Evolutionary conservation across 106 monocot species (phyloP).

Genomic region (Dactylorhiza incarnata): DNA sequence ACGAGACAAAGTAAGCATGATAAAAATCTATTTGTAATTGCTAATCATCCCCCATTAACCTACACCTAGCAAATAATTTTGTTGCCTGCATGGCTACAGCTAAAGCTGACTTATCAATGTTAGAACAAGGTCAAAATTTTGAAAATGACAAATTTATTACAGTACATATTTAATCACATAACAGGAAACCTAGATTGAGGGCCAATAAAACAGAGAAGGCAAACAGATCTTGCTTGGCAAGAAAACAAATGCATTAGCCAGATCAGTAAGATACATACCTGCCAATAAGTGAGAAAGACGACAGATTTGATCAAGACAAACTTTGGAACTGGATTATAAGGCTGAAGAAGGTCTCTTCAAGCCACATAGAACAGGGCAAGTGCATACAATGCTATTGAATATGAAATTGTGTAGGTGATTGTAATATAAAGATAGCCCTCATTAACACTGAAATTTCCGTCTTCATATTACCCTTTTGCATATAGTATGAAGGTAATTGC

Average conservation of each 20-base stretch:
- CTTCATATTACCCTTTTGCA: conserved; percentile 90
- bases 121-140: background rate
- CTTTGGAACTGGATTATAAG: conserved; percentile 95
- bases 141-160: background rate
- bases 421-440: conserved; percentile 91
- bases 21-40: background rate
- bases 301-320: conserved; percentile 94
- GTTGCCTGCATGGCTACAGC: background rate
- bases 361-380: conserved; percentile 90
- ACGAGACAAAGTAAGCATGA: background rate
- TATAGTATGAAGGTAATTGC: conserved; percentile 90
- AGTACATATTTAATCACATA: background rate
- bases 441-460: conserved; percentile 88
- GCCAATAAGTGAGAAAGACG: conserved; percentile 97
- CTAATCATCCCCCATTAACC: background rate
- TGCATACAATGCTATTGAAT: conserved; percentile 83
- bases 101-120: background rate
- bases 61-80: background rate
- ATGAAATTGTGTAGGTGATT: conserved; percentile 87
- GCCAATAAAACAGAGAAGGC: background rate
- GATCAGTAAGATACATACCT: conserved; percentile 33
- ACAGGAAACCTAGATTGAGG: background rate
- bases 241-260: background rate
- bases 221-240: background rate
- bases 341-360: conserved; percentile 84